Conservation (phyloP, 208 protist genomes). For the Trypanosoma platydactyli region DNA sequence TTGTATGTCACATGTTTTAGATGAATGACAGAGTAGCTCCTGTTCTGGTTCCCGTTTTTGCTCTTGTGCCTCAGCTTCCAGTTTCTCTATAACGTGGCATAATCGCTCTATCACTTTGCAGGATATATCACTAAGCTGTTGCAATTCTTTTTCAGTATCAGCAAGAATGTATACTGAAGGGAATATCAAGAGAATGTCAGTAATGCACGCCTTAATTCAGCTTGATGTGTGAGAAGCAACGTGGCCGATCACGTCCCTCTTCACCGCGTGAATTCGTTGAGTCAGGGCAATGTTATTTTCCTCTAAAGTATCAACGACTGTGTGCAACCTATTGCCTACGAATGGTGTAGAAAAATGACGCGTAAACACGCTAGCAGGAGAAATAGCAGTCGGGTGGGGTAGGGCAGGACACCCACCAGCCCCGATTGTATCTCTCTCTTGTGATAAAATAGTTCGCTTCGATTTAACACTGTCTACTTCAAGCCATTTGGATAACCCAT, state of each 20-base stretch:
- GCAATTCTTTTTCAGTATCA: conserved; percentile 2
- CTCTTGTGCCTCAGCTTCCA: conserved; percentile 5
- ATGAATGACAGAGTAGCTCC: not conserved
- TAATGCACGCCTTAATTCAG: conserved; percentile 1
- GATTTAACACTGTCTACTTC: not conserved
- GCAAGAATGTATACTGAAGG: not conserved
- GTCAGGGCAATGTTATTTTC: not conserved
- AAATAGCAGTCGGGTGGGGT: not conserved
- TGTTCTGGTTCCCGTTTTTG: not conserved
- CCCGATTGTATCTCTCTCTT: not conserved
- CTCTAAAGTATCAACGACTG: not conserved
- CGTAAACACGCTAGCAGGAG: not conserved
- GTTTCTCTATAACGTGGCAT: conserved; percentile 4
- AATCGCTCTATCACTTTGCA: conserved; percentile 10
- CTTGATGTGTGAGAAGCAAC: conserved; percentile 2
- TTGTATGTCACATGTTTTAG: not conserved
- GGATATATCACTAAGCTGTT: not conserved
- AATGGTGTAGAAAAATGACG: not conserved
- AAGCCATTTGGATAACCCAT: not conserved
- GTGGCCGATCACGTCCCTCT: conserved; percentile 1
- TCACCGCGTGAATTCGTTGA: conserved; percentile 3
- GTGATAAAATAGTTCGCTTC: not conserved
- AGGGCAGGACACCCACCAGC: not conserved
- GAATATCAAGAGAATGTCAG: not conserved
- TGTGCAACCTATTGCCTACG: not conserved